These are phyloP conservation scores for Penicillium maclennaniae DNA, from an alignment of 495 filamentous ascomycete genomes.

Conservation along the genomic window DNA sequence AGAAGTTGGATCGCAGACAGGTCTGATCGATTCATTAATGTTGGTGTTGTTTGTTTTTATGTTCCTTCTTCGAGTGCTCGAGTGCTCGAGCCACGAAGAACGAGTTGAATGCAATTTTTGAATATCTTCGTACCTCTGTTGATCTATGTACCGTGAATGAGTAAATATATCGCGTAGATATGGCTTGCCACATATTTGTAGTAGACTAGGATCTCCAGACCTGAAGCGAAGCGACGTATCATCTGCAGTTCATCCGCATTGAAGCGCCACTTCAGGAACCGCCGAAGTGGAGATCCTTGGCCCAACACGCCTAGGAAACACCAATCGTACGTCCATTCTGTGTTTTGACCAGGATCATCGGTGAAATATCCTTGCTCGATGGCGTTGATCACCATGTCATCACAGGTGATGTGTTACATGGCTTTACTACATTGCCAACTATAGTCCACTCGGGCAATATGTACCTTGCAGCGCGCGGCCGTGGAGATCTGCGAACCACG, in stretches of 20 bases:
- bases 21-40: too few species aligned
- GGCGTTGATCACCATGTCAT: neutral
- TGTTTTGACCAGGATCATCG: neutral
- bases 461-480: conserved; percentile 15
- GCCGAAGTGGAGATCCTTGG: conserved; percentile 14
- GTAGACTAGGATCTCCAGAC: neutral
- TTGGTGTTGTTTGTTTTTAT: neutral
- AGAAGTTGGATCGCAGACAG: conserved; percentile 30
- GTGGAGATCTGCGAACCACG: conserved; percentile 14
- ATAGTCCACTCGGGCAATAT: neutral
- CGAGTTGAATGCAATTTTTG: too few species aligned
- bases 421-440: neutral
- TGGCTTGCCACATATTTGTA: neutral
- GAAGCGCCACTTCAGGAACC: conserved; percentile 11
- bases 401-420: conserved; percentile 4
- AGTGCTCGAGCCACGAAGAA: too few species aligned
- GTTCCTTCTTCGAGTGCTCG: too few species aligned
- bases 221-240: conserved; percentile 2
- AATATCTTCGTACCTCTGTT: too few species aligned
- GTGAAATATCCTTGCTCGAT: neutral
- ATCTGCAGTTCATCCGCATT: conserved; percentile 7
- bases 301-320: neutral
- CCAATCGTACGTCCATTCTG: neutral
- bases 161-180: too few species aligned
- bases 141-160: too few species aligned